Conservation (phyloP, 257 asterid genomes). For the Jacaranda copaia region DNA sequence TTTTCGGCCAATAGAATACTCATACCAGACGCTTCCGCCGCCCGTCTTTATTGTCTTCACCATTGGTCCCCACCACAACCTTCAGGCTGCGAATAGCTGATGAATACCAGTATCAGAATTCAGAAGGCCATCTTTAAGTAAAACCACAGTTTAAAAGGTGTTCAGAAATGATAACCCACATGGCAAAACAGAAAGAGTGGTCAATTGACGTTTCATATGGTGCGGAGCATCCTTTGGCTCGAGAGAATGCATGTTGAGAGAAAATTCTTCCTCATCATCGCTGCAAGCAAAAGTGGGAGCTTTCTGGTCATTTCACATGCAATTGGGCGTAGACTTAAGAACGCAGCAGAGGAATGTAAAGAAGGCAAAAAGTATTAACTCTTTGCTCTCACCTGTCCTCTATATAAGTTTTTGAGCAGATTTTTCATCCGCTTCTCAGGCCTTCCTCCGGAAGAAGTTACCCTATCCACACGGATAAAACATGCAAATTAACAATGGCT, state of each 20-base stretch:
- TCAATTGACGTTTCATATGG: slow-evolving; percentile 56
- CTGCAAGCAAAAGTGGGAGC: slow-evolving; percentile 49
- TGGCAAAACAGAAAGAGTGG: slow-evolving; percentile 56
- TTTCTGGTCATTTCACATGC: slow-evolving; percentile 21
- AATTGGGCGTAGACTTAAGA: slow-evolving; percentile 30
- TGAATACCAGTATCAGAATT: slow-evolving; percentile 37
- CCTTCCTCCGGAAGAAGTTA: slow-evolving; percentile 64
- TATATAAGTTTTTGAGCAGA: slow-evolving; percentile 62
- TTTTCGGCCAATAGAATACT: neutral
- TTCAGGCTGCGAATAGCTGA: slow-evolving; percentile 65
- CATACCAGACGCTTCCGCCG: slow-evolving; percentile 78
- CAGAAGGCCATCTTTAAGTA: slow-evolving; percentile 11
- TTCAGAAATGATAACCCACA: slow-evolving; percentile 50
- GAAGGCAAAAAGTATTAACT: slow-evolving; percentile 23
- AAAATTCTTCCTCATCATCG: slow-evolving; percentile 53
- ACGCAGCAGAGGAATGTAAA: slow-evolving; percentile 15
- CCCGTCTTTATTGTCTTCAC: slow-evolving; percentile 51
- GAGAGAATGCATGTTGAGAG: slow-evolving; percentile 50
- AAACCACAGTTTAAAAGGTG: slow-evolving; percentile 20
- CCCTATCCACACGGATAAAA: slow-evolving; percentile 52
- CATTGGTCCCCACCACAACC: slow-evolving; percentile 58
- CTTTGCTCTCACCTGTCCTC: slow-evolving; percentile 54
- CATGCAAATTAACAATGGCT: slow-evolving; percentile 24
- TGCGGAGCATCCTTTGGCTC: slow-evolving; percentile 72
- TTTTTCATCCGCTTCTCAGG: slow-evolving; percentile 76